phyloP scores from a whole-genome alignment of 2,329 filamentous ascomycete species.

The Exserohilum turcica region DNA sequence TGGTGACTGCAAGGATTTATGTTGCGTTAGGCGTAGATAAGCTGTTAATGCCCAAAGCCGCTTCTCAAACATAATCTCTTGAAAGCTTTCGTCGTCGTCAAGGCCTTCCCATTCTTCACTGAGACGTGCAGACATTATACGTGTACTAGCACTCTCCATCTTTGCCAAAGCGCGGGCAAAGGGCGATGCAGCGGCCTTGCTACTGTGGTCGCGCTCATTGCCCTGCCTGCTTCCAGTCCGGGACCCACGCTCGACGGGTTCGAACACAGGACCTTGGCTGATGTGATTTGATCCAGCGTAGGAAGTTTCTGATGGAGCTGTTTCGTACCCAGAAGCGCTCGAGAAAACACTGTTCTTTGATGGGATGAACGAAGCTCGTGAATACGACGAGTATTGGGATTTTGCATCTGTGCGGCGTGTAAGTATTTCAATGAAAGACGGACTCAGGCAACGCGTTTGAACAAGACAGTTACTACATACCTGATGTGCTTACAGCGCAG shows the following conservation, averaged over 20 bases:
- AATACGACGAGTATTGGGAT: slow-evolving; percentile 25
- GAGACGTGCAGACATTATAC: slow-evolving; percentile 32
- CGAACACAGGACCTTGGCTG: slow-evolving; percentile 12
- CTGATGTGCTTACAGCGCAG: slow-evolving; percentile 13
- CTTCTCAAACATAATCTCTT: slow-evolving; percentile 36
- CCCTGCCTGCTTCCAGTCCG: slow-evolving; percentile 29
- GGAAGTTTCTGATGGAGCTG: slow-evolving; percentile 21
- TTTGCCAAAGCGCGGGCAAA: slow-evolving; percentile 32
- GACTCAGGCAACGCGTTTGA: not conserved
- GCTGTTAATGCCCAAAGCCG: slow-evolving; percentile 36
- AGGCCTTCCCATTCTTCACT: slow-evolving; percentile 38
- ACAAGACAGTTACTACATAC: slow-evolving; percentile 17
- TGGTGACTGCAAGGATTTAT: slow-evolving; percentile 34
- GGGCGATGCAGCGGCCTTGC: slow-evolving; percentile 23
- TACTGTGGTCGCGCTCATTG: slow-evolving; percentile 17
- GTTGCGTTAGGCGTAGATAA: slow-evolving; percentile 35
- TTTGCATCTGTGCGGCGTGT: slow-evolving; percentile 14
- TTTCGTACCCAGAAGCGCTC: slow-evolving; percentile 22
- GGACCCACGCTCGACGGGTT: slow-evolving; percentile 26
- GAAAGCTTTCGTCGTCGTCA: slow-evolving; percentile 33
- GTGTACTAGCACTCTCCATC: slow-evolving; percentile 33
- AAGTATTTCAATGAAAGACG: slow-evolving; percentile 7
- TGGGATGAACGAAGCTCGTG: slow-evolving; percentile 25
- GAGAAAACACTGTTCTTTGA: slow-evolving; percentile 31
- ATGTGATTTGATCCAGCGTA: slow-evolving; percentile 4